Percentiles rank a stretch among this genome's conserved stretches.
These are phyloP conservation scores for Rhodofomes roseus DNA, from an alignment of 1,284 basidiomycete genomes.

Conservation along the genomic window DNA sequence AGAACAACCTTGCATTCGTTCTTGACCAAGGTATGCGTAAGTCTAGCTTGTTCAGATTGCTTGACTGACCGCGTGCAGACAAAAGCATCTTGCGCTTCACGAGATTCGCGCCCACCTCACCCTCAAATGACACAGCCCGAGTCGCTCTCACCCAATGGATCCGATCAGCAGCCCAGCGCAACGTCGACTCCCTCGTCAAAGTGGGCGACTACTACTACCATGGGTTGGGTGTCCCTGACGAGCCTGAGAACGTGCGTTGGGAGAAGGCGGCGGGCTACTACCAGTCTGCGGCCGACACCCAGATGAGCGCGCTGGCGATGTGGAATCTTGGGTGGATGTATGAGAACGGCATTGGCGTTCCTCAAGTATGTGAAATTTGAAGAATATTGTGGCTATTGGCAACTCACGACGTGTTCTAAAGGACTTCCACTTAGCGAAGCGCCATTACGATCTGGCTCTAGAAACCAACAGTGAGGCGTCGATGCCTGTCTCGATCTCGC, in stretches of 20 bases:
- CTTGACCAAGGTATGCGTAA: slow-evolving; percentile 76
- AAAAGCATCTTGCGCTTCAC: slow-evolving; percentile 69
- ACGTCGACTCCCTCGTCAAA: slow-evolving; percentile 94
- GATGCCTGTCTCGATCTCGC: slow-evolving; percentile 80
- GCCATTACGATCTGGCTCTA: slow-evolving; percentile 89
- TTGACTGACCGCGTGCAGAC: slow-evolving; percentile 41
- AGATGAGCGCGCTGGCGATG: slow-evolving; percentile 90
- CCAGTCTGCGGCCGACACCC: slow-evolving; percentile 88
- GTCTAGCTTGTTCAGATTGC: not conserved
- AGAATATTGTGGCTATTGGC: not conserved
- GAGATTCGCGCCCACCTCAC: slow-evolving; percentile 61
- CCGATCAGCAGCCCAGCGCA: slow-evolving; percentile 89
- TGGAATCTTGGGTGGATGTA: slow-evolving; percentile 99
- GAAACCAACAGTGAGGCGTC: slow-evolving; percentile 89
- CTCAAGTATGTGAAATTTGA: slow-evolving; percentile 48
- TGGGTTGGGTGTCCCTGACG: slow-evolving; percentile 71
- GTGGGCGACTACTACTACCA: slow-evolving; percentile 96
- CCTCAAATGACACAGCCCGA: slow-evolving; percentile 76
- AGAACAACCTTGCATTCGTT: slow-evolving; percentile 94
- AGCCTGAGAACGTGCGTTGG: slow-evolving; percentile 57
- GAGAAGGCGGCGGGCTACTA: slow-evolving; percentile 94
- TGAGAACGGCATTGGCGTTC: slow-evolving; percentile 91
- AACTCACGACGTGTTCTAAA: slow-evolving; percentile 24
- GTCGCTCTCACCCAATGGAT: slow-evolving; percentile 92
- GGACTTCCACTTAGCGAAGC: slow-evolving; percentile 97